Evolutionary conservation across 1,284 basidiomycete species (phyloP).

Genomic region (Cystobasidium slooffiae): DNA sequence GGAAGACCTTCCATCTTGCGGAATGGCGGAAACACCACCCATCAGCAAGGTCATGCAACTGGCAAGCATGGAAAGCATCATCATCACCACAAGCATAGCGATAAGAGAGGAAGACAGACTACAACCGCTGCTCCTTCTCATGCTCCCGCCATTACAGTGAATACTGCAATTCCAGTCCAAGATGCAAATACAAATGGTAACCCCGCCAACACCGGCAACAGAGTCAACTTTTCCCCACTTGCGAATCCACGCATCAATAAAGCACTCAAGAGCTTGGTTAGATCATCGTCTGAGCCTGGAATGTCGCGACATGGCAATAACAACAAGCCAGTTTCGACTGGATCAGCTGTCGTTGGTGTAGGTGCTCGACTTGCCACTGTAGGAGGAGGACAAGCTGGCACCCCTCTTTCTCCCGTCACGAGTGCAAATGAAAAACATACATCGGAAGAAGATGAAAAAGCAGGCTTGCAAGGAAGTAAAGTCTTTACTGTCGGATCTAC

Average conservation of each 20-base stretch:
- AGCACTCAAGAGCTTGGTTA: conserved; percentile 24
- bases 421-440: background rate
- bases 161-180: background rate
- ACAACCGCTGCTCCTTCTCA: background rate
- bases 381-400: background rate
- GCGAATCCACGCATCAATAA: conserved; percentile 18
- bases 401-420: background rate
- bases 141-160: background rate
- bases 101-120: background rate
- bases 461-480: conserved; percentile 1
- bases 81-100: background rate
- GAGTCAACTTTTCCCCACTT: conserved; percentile 16
- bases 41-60: background rate
- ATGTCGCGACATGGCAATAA: conserved; percentile 9
- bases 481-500: conserved; percentile 27
- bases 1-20: conserved; percentile 16
- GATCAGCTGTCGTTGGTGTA: conserved; percentile 3
- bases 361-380: background rate
- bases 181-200: background rate
- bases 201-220: background rate
- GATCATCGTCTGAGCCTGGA: conserved; percentile 27
- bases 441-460: conserved; percentile 13
- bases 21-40: background rate
- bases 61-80: background rate
- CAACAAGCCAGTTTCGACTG: background rate